Evolutionary conservation across 2,329 filamentous ascomycete genomes (phyloP), one percentile per base, ranked within the genome.

Genomic region (Cytospora mali): DNA sequence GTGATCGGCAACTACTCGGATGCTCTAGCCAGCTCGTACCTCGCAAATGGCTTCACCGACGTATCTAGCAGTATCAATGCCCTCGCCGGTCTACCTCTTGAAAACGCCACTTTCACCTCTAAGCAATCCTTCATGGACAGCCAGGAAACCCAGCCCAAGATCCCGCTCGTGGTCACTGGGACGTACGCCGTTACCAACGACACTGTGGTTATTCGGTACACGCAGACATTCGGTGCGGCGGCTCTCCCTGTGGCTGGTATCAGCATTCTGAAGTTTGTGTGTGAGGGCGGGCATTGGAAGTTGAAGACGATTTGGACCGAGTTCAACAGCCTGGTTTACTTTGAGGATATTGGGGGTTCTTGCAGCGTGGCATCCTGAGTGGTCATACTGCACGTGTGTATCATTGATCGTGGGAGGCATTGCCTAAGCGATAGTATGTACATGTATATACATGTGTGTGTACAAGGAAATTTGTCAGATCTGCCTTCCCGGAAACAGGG

Each of bases 1-100:
- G 54, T 64, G 16, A 50, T 64, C 31, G 62, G 62, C 11, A 64
- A 64, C 62, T 62, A 64, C 51, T 58, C 54, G 13, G 35, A 52
- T n/a, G 55, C 58, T 6, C 51, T 64, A 11, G 62, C 50, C 49
- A 25, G 62, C 29, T 35, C 25, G 28, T 64, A 48, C 56, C 69
- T 75, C 3, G 56, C 68, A 18, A 57, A 66, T 7, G 50, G 58
- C 67, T 75, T 77, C 66, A 64, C 57, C n/a, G 75, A 75, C 61
- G 66, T 56, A 7, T 73, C 71, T 1, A 72, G 74, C 69, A 73
- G 71, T 65, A 73, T 75, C 69, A 75, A 76, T 67, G 67, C 46
- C 31, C 64, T 74, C 27, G 66, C 67, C 18, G 68, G 69, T 28
- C 68, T 71, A 33, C 70, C 72, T 6, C 64, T 74, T 1, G 73